Base-by-base conservation (phyloP, 2,329 filamentous ascomycete species). In the Hypoxylon sp. region DNA sequence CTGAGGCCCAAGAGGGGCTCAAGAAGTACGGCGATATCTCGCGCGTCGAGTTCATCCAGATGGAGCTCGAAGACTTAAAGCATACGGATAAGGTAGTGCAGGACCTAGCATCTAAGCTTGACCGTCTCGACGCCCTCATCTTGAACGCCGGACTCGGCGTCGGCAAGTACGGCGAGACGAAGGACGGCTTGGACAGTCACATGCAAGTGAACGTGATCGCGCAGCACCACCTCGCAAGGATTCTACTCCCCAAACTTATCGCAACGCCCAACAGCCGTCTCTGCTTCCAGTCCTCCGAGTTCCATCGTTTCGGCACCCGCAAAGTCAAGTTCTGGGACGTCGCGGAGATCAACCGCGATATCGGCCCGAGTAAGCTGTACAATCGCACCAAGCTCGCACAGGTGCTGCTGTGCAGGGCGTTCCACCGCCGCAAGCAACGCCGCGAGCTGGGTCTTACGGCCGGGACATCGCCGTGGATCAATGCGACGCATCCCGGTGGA, bases 111-210 rank as follows among this genome's bases (percentile, higher is more conserved):
- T 74, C 77, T 5, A 76, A 79, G 48, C 77, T 84, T 14, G 74
- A 78, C 23, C 75, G 76, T 21, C 77, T 85, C 12, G 82, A 85
- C 63, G 82, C 76, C 46, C 75, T 85, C 30, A 74, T 85, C 43
- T 79, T 80, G 67, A 85, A 85, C 58, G 82, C 83, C 9, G 83
- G 82, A 2, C 73, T 84, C 12, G 83, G 83, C 23, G 82, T 85
- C 1, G 82, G 83, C 2, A 75, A 76, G 25, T 86, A 84, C 70
- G 79, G 79, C 34, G 78, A 83, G 71, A 83, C 82, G 11, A 77
- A 77, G 55, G 83, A 88, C 60, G 81, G 83, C 25, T 75, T 87
- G 53, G 75, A 76, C 68, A 72, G 63, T 41, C 64, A 67, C 59
- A 65, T 68, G 78, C 82, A 14, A 43, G 70, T 73, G n/a, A 71